phyloP scores from a whole-genome alignment of 768 basidiomycete species.

The Paxillus involutus region DNA sequence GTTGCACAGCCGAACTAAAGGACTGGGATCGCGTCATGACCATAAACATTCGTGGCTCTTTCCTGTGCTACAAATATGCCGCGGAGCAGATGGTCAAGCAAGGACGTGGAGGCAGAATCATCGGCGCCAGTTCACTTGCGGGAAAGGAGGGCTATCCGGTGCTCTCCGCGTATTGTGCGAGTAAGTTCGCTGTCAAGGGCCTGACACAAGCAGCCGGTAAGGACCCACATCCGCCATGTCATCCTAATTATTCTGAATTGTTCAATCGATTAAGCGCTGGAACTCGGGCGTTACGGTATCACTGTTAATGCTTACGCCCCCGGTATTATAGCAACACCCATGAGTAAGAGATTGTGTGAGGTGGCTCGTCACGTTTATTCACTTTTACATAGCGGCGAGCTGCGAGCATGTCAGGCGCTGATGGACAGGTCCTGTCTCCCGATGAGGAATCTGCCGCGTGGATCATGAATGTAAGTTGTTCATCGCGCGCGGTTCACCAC shows the following conservation, averaged over 20 bases:
- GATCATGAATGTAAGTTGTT: too few species aligned
- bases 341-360: constrained; percentile 20
- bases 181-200: constrained; percentile 37
- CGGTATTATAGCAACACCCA: constrained; percentile 25
- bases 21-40: constrained; percentile 43
- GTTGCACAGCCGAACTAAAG: constrained; percentile 30
- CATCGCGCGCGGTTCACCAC: too few species aligned
- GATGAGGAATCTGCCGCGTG: too few species aligned
- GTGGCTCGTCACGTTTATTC: not conserved
- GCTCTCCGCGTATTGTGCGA: constrained; percentile 8
- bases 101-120: constrained; percentile 37
- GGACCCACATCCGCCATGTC: too few species aligned
- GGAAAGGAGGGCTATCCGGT: constrained; percentile 28
- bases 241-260: not conserved
- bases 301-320: constrained; percentile 40
- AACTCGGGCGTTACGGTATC: constrained; percentile 30
- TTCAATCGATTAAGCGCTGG: constrained; percentile 10
- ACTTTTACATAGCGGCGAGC: not conserved
- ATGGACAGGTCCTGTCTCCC: too few species aligned
- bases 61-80: constrained; percentile 41
- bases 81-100: constrained; percentile 39
- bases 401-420: too few species aligned
- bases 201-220: constrained; percentile 41
- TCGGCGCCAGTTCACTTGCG: constrained; percentile 27
- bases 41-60: constrained; percentile 34